Percentiles rank a stretch among this genome's conserved stretches.
Evolutionary conservation across 441 rosid genomes (phyloP).

Genomic region (Adansonia rubrostipa): DNA sequence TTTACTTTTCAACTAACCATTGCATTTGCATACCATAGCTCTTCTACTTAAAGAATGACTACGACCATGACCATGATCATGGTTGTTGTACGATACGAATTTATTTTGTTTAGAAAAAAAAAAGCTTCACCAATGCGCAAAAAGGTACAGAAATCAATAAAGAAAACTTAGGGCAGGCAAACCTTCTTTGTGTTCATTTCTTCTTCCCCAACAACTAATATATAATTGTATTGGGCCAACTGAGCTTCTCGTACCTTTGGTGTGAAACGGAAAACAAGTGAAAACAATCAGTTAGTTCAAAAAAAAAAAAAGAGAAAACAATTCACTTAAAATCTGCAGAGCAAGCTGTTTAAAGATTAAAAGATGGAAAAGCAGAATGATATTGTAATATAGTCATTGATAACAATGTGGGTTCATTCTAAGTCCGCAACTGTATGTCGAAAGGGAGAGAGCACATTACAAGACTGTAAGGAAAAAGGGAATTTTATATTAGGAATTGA

Average conservation of each 20-base stretch:
- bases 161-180: neutral
- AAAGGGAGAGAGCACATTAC: neutral
- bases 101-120: no score
- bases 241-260: constrained; percentile 94
- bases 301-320: no score
- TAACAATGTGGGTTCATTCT: neutral
- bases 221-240: constrained; percentile 81
- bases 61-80: neutral
- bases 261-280: constrained; percentile 5
- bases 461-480: neutral
- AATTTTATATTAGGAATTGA: neutral
- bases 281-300: neutral
- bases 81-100: no score
- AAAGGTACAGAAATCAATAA: neutral
- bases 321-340: neutral
- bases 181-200: constrained; percentile 89
- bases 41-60: neutral
- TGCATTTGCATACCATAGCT: neutral
- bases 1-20: no score
- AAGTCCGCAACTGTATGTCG: neutral
- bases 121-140: neutral
- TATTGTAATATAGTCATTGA: neutral
- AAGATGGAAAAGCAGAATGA: neutral
- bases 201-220: constrained; percentile 91
- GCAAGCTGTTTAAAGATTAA: neutral